Conservation (phyloP, 1,284 basidiomycete species). For the Heterobasidion irregulare region DNA sequence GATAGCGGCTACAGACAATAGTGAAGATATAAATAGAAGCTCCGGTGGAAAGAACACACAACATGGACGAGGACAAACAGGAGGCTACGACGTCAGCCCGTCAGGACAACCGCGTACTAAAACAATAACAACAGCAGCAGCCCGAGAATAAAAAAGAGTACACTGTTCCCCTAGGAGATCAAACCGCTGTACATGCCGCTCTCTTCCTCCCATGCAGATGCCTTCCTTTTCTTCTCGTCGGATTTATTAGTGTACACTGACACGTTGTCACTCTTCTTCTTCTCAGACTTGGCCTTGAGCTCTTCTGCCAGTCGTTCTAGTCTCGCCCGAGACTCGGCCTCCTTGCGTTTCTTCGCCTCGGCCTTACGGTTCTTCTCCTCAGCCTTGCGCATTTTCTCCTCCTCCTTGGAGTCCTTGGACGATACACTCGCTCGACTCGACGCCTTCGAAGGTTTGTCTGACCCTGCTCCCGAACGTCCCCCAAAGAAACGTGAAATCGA, state of each 20-base stretch:
- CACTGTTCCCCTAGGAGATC: neutral
- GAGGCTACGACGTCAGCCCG: no score
- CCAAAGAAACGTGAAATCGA: conserved; percentile 2
- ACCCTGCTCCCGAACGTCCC: conserved; percentile 9
- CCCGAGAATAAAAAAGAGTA: neutral
- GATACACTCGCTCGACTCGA: conserved; percentile 4
- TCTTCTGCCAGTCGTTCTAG: conserved; percentile 34
- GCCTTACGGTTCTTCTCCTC: conserved; percentile 26
- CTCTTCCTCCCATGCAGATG: conserved; percentile 13
- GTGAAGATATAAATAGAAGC: no score
- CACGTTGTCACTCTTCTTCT: conserved; percentile 15
- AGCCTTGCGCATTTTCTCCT: conserved; percentile 19
- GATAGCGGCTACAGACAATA: no score
- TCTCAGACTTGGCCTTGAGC: conserved; percentile 22
- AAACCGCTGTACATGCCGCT: conserved; percentile 18
- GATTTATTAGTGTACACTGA: conserved; percentile 19
- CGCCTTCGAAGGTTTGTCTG: conserved; percentile 6
- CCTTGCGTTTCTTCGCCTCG: conserved; percentile 37
- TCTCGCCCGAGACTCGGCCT: conserved; percentile 32
- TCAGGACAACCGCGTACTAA: neutral
- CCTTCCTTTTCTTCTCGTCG: conserved; percentile 1
- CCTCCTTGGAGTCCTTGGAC: conserved; percentile 1
- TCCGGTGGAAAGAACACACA: no score
- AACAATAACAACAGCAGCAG: neutral
- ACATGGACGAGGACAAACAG: no score